Base-by-base conservation (phyloP, 768 basidiomycete genomes). In the Trichaptum fuscoviolaceum region DNA sequence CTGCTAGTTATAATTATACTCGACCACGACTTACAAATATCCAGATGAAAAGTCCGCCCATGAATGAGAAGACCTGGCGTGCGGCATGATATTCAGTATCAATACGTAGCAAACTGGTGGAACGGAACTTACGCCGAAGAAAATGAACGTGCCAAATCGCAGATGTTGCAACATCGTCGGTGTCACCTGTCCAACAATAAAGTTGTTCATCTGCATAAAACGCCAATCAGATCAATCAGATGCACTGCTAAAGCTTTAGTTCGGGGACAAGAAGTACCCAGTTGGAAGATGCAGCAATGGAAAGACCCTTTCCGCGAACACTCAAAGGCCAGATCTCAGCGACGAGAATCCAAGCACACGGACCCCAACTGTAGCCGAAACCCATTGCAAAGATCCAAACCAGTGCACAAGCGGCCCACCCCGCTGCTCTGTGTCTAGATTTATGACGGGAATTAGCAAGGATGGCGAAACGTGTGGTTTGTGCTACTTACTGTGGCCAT, bases 291-390 rank as follows among this genome's bases (percentile, higher is more conserved):
- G 88, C 86, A 3, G 87, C 86, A 69, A 93, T 89, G 2, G 88
- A 88, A 67, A 92, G 76, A 58, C 89, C 90, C 77, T 91, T 91
- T 64, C 89, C 87, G 65, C 90, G 85, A 66, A 91, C 84, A 67
- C 85, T 86, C 70, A 91, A 73, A 17, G 88, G 87, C 85, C 85
- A 89, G 63, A 89, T 89, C 77, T 91, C 89, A 9, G 90, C 86
- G 12, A 89, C 85, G 57, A 91, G 77, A 74, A 92, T 89, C 90
- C 91, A 92, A 12, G 88, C 81, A 71, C 88, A 88, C 15, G 90
- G 89, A 35, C 84, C 90, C 91, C 90, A 93, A 66, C 86, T 87
- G 71, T 90, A 91, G 60, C 90, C 90, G 71, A 90, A 91, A 4
- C 84, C 88, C 20, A 88, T 85, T 24, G 91, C 84, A 73, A 91